phyloP scores from a whole-genome alignment of 305 asterid genomes.

The Coffea humblotiana region DNA sequence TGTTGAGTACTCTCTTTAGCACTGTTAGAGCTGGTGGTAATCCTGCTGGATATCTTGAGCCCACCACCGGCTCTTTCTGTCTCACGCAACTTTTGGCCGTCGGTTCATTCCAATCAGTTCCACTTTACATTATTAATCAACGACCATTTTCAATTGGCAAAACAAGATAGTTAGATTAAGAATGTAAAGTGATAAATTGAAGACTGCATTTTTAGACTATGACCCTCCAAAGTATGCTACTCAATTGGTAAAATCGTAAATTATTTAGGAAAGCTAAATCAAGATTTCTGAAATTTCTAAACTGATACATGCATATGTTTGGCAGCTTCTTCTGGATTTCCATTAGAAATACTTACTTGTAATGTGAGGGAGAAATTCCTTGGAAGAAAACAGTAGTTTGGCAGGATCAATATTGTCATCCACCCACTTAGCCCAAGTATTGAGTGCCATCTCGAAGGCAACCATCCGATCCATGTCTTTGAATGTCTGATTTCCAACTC shows the following conservation, averaged over 20 bases:
- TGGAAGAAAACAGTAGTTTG: conserved; percentile 70
- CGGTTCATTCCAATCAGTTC: conserved; percentile 68
- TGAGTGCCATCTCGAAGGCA: conserved; percentile 70
- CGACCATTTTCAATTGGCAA: background rate
- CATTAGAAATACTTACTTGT: conserved; percentile 51
- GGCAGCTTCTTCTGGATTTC: background rate
- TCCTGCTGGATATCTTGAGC: conserved; percentile 69
- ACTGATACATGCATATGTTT: background rate
- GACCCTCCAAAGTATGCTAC: background rate
- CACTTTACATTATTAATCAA: conserved; percentile 16
- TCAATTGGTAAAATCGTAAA: background rate
- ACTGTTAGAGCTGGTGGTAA: conserved; percentile 55
- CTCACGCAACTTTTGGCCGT: conserved; percentile 51
- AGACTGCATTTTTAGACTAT: too few species aligned
- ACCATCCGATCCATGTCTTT: conserved; percentile 74
- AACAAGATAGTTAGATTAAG: background rate
- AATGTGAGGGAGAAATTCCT: conserved; percentile 91
- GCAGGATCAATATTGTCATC: conserved; percentile 66
- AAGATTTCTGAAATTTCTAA: too few species aligned
- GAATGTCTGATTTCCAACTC: conserved; percentile 51
- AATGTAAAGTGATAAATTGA: too few species aligned
- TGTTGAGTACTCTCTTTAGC: conserved; percentile 53
- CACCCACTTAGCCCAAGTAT: conserved; percentile 87
- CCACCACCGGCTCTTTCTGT: conserved; percentile 49
- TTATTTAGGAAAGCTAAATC: background rate